A percentile compares a stretch with the other conserved stretches of the same genome.
phyloP scores from a whole-genome alignment of 257 asterid genomes.

The Forsythia suspensa region DNA sequence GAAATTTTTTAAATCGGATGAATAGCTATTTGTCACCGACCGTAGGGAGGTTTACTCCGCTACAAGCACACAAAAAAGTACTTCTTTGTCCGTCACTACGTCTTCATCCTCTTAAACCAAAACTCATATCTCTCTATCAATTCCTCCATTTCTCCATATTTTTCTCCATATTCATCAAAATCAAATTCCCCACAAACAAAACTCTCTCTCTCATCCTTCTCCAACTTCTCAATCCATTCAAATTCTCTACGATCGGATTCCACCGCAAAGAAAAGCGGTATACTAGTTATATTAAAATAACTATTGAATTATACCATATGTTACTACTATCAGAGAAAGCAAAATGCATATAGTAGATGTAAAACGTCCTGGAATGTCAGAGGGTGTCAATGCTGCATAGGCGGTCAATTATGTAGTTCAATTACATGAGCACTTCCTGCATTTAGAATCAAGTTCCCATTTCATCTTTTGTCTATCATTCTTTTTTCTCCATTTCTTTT shows the following conservation, averaged over 20 bases:
- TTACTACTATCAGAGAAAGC: background rate
- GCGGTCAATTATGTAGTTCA: slow-evolving; percentile 7
- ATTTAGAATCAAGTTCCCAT: slow-evolving; percentile 14
- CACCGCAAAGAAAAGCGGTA: no score
- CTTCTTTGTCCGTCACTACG: no score
- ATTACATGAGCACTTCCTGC: background rate
- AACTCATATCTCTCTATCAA: no score
- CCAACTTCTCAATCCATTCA: no score
- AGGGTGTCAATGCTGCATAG: background rate
- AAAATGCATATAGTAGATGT: background rate
- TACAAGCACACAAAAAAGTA: no score
- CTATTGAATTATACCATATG: background rate
- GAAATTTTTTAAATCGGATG: background rate
- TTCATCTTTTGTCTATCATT: background rate
- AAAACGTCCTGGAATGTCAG: background rate
- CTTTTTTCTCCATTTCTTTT: background rate
- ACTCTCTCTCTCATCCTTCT: no score
- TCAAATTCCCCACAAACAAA: no score
- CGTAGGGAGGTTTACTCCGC: no score
- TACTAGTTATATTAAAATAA: background rate
- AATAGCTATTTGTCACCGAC: background rate
- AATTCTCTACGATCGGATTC: no score
- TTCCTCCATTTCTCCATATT: no score
- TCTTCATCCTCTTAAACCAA: no score
- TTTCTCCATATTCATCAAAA: no score